These are phyloP conservation scores for Jatropha curcas DNA, from an alignment of 345 rosid genomes.

Conservation along the genomic window DNA sequence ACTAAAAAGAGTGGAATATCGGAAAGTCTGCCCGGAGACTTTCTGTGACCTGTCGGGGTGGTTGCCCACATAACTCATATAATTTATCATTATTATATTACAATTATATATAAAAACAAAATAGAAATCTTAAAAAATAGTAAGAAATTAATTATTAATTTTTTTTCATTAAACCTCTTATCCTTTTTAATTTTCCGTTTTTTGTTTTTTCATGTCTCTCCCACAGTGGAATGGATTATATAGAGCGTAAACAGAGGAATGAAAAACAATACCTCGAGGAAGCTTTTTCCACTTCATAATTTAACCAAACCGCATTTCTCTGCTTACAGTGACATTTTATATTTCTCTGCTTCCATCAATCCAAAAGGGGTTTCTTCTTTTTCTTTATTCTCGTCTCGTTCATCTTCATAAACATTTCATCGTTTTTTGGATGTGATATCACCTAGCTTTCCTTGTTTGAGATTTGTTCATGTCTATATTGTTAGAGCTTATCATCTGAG, in stretches of 20 bases:
- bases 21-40: constrained; percentile 39
- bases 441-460: background rate
- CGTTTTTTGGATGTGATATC: background rate
- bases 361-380: background rate
- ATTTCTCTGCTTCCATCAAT: background rate
- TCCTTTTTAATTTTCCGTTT: no score
- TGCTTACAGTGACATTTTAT: background rate
- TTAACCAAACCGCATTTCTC: background rate
- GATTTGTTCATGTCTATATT: constrained; percentile 35
- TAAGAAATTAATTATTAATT: no score
- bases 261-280: background rate
- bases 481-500: constrained; percentile 43
- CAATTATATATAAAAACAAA: background rate
- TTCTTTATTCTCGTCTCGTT: background rate
- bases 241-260: background rate
- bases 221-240: background rate
- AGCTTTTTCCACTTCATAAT: background rate
- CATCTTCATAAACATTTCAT: background rate
- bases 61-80: constrained; percentile 21
- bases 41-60: constrained; percentile 43
- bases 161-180: no score
- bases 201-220: background rate
- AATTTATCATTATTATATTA: no score
- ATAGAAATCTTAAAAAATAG: background rate
- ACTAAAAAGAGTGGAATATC: constrained; percentile 23